phyloP scores from a whole-genome alignment of 2,329 filamentous ascomycete species.

The Boeremia lycopersici region DNA sequence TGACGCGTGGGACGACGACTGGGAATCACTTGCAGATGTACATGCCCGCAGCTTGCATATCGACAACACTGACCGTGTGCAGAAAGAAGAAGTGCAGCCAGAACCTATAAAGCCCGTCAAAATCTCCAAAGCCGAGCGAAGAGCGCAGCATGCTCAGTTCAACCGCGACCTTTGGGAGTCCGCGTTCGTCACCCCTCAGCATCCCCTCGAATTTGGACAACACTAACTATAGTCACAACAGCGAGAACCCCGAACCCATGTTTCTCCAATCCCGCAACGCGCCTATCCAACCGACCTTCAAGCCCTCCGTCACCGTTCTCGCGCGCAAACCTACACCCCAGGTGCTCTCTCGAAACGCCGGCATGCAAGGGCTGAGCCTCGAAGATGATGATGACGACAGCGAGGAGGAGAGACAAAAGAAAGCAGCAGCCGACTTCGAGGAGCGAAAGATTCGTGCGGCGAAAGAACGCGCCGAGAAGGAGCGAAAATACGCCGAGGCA shows the following conservation, averaged over 20 bases:
- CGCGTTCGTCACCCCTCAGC: conserved; percentile 63
- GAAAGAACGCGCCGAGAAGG: conserved; percentile 84
- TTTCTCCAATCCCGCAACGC: conserved; percentile 72
- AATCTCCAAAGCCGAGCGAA: conserved; percentile 75
- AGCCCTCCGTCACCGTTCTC: conserved; percentile 81
- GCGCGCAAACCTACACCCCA: conserved; percentile 76
- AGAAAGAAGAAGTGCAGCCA: conserved; percentile 49
- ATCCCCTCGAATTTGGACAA: not conserved
- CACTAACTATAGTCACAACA: conserved; percentile 45
- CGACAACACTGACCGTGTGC: conserved; percentile 24
- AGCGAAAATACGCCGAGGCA: conserved; percentile 86
- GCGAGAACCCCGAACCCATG: conserved; percentile 75
- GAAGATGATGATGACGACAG: conserved; percentile 68
- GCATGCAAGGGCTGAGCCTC: conserved; percentile 53
- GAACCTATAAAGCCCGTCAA: conserved; percentile 48
- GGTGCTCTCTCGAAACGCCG: conserved; percentile 64
- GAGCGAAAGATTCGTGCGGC: conserved; percentile 80
- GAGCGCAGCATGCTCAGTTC: conserved; percentile 79
- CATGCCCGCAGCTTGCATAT: conserved; percentile 15
- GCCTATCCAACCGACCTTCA: conserved; percentile 74
- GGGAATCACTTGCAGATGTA: conserved; percentile 80
- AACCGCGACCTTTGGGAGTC: conserved; percentile 89
- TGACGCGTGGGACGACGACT: conserved; percentile 87
- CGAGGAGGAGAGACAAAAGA: conserved; percentile 65
- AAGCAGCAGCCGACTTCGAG: conserved; percentile 70